Percentiles rank a stretch among this genome's conserved stretches.
Conservation (phyloP, 2,329 filamentous ascomycete species). For the Sarocladium brachiariae region DNA sequence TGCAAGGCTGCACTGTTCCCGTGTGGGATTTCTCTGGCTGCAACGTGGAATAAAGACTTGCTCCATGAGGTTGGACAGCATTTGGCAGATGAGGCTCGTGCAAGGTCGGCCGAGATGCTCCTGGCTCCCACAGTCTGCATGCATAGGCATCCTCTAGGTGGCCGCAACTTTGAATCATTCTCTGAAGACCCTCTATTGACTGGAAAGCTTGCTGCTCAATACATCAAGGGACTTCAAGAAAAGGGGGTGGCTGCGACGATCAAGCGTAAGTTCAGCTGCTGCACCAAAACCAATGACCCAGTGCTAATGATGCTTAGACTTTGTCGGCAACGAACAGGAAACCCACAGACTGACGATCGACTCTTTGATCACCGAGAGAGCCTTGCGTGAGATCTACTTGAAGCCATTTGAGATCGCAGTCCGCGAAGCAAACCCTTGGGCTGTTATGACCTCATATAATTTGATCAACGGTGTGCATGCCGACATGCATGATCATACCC, state of each 20-base stretch:
- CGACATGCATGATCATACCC: conserved; percentile 44
- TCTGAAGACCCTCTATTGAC: conserved; percentile 76
- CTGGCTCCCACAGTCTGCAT: conserved; percentile 75
- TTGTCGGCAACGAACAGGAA: conserved; percentile 68
- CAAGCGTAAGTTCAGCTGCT: conserved; percentile 50
- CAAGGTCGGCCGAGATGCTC: conserved; percentile 66
- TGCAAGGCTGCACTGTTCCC: conserved; percentile 67
- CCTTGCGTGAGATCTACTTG: conserved; percentile 34
- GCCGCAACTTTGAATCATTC: conserved; percentile 80
- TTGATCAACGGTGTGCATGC: conserved; percentile 38
- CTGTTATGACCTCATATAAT: conserved; percentile 41
- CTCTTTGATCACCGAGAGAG: conserved; percentile 23
- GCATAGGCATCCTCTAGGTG: conserved; percentile 76
- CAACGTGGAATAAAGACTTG: conserved; percentile 70
- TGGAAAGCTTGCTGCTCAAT: conserved; percentile 64
- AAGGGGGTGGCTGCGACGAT: conserved; percentile 69
- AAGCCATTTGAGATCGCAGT: conserved; percentile 38
- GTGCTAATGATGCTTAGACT: conserved; percentile 35
- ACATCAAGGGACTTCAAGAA: conserved; percentile 66
- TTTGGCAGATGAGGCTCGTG: conserved; percentile 64
- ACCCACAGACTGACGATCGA: conserved; percentile 34
- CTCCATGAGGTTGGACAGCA: conserved; percentile 63
- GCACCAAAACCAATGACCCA: not conserved
- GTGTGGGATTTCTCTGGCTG: conserved; percentile 70
- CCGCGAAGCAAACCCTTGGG: conserved; percentile 33